A percentile compares a stretch with the other conserved stretches of the same genome.
phyloP scores from a whole-genome alignment of 2,329 filamentous ascomycete species.

The Calonectria montana region DNA sequence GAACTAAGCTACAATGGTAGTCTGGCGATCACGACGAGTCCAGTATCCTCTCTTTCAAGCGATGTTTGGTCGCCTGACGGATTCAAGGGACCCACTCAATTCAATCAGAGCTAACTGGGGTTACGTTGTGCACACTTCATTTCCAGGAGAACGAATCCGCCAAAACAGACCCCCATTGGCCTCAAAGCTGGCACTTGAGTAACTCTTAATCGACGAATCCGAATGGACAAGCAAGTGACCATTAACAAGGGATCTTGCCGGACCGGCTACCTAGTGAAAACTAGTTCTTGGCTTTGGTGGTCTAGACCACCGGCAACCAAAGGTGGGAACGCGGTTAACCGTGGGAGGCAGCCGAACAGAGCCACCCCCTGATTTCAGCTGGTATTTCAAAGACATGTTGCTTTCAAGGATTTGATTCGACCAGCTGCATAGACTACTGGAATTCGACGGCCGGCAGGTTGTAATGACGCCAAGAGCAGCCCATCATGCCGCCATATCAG shows the following conservation, averaged over 20 bases:
- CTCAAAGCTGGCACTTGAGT: not conserved
- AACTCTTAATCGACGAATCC: too few relatives aligned
- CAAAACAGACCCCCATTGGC: constrained; percentile 3
- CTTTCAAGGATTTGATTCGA: not conserved
- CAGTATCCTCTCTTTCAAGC: constrained; percentile 12
- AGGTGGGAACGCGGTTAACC: not conserved
- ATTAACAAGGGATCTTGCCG: too few relatives aligned
- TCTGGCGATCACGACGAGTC: not conserved
- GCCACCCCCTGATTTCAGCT: not conserved
- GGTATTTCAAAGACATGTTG: not conserved
- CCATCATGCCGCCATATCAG: not conserved
- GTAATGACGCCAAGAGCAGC: not conserved
- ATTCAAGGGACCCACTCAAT: constrained; percentile 12
- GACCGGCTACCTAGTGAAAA: too few relatives aligned
- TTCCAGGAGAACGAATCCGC: constrained; percentile 13
- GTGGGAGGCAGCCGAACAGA: not conserved
- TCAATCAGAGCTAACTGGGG: not conserved
- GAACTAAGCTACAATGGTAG: not conserved
- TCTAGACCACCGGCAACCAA: not conserved
- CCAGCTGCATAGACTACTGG: not conserved
- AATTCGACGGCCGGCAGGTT: not conserved
- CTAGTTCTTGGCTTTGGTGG: not conserved
- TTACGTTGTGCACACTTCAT: constrained; percentile 19
- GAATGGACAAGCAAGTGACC: too few relatives aligned
- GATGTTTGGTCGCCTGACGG: not conserved